Evolutionary conservation across 768 basidiomycete genomes (phyloP).

Genomic region (Naganishia randhawae): DNA sequence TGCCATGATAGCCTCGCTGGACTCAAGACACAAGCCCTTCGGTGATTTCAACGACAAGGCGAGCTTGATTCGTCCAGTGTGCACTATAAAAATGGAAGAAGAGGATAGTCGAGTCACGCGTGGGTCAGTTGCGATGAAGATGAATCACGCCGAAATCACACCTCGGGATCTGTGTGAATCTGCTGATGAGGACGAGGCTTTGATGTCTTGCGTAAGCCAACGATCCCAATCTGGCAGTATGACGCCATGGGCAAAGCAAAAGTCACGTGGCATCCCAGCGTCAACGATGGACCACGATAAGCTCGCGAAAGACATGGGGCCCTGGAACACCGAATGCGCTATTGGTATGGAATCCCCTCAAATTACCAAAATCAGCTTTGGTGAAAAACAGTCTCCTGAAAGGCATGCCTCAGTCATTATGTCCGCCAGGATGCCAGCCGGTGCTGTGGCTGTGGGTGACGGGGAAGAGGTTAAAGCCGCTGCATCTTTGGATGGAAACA

Average conservation of each 20-base stretch:
- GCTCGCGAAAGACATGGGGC: background rate
- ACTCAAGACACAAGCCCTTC: background rate
- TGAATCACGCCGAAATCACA: background rate
- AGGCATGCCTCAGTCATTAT: background rate
- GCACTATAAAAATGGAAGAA: background rate
- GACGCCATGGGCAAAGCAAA: background rate
- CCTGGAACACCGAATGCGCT: background rate
- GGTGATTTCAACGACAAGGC: too few relatives aligned
- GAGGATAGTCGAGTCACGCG: too few relatives aligned
- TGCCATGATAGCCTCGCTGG: slow-evolving; percentile 2
- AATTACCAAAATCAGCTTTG: background rate
- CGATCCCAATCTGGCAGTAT: background rate
- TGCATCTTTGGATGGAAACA: background rate
- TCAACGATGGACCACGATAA: background rate
- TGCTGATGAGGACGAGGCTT: background rate
- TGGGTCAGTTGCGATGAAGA: too few relatives aligned
- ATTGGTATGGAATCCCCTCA: background rate
- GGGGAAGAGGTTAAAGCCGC: background rate
- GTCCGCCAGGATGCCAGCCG: background rate
- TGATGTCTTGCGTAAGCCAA: background rate
- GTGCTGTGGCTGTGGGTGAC: background rate
- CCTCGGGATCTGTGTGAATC: background rate
- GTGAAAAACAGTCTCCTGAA: background rate
- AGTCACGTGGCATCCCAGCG: background rate
- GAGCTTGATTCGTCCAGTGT: background rate